Evolutionary conservation across 371 early-diverging fungal species (phyloP).

Genomic region (Neoconidiobolus thromboides): DNA sequence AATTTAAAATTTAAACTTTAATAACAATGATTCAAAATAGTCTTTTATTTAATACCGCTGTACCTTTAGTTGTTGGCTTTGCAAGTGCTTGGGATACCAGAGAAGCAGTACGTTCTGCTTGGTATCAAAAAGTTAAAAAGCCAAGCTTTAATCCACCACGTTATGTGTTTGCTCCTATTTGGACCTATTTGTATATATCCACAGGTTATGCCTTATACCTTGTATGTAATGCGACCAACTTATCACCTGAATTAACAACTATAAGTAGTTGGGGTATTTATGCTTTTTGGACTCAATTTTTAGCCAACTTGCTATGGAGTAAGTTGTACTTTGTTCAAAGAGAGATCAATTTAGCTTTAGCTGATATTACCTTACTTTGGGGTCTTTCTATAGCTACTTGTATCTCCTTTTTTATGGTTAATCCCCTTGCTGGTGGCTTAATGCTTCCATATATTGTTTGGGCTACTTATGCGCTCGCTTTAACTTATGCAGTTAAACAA

Average conservation of each 20-base stretch:
- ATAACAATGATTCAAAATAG: too few species aligned
- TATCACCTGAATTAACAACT: background rate
- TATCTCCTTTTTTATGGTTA: background rate
- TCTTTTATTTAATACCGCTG: too few species aligned
- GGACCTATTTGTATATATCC: background rate
- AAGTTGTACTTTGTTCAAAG: background rate
- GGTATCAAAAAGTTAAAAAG: background rate
- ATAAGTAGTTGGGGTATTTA: background rate
- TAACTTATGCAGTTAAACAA: background rate
- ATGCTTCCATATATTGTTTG: background rate
- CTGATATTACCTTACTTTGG: background rate
- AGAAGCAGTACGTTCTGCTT: background rate
- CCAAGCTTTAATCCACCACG: background rate
- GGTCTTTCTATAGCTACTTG: background rate
- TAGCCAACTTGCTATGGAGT: background rate
- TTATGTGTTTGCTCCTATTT: constrained; percentile 1
- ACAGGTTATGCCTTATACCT: background rate
- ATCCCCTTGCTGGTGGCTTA: background rate
- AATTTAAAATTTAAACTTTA: too few species aligned
- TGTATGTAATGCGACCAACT: background rate
- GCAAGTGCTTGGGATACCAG: background rate
- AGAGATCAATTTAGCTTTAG: background rate
- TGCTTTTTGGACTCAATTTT: background rate
- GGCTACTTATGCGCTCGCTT: background rate
- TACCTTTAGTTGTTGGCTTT: background rate